Conservation (phyloP, 306 rosid genomes). For the Delonix regia region DNA sequence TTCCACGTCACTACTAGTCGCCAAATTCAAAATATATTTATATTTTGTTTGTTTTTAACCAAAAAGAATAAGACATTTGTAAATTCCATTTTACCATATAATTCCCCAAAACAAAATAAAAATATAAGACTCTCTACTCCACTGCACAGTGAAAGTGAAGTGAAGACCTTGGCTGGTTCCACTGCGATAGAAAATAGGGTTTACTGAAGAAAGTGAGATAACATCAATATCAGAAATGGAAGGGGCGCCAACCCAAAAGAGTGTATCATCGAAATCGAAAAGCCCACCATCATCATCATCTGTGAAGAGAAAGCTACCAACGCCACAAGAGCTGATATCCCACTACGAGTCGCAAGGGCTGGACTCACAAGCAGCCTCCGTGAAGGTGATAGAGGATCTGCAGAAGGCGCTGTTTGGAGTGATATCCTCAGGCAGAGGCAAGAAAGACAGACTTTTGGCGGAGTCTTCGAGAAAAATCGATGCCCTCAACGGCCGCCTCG, state of each 20-base stretch:
- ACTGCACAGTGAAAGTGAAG: too few species aligned
- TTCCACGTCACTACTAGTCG: too few species aligned
- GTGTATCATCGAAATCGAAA: background rate
- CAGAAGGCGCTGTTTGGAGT: slow-evolving; percentile 71
- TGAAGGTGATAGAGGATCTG: slow-evolving; percentile 89
- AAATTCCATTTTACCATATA: too few species aligned
- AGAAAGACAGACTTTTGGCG: slow-evolving; percentile 51
- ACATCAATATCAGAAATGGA: slow-evolving; percentile 37
- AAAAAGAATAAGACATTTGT: too few species aligned
- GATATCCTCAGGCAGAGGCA: slow-evolving; percentile 71
- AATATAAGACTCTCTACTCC: too few species aligned
- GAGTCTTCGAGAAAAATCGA: slow-evolving; percentile 76
- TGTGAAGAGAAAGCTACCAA: slow-evolving; percentile 55
- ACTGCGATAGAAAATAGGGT: background rate
- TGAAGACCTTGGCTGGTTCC: too few species aligned
- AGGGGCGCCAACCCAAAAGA: background rate
- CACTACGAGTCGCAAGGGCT: slow-evolving; percentile 87
- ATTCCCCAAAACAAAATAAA: too few species aligned
- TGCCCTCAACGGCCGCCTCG: slow-evolving; percentile 49
- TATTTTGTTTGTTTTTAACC: too few species aligned
- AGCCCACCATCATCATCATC: background rate
- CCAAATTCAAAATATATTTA: too few species aligned
- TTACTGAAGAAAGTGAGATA: background rate
- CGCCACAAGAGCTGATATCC: slow-evolving; percentile 66
- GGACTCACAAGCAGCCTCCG: slow-evolving; percentile 62